Conservation (phyloP, 257 asterid genomes). For the Forsythia viridissima region DNA sequence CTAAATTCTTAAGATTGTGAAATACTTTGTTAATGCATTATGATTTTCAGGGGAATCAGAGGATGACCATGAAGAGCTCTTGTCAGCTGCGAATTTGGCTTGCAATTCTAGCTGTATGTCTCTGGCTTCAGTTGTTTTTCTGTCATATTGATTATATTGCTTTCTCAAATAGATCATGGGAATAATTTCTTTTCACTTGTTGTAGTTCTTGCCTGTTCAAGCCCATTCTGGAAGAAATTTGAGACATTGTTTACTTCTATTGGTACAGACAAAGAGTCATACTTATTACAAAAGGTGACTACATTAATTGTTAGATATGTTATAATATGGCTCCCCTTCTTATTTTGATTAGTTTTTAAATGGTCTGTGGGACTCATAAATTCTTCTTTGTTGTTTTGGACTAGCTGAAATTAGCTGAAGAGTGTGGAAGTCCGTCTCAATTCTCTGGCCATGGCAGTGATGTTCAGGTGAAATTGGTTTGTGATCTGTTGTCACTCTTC, state of each 20-base stretch:
- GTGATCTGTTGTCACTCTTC: constrained; percentile 17
- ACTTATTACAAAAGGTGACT: constrained; percentile 66
- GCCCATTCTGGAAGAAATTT: constrained; percentile 77
- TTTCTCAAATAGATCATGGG: constrained; percentile 6
- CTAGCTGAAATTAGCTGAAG: constrained; percentile 73
- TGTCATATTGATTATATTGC: background rate
- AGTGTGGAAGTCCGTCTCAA: constrained; percentile 47
- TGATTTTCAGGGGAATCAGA: constrained; percentile 79
- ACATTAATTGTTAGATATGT: constrained; percentile 19
- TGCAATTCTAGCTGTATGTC: constrained; percentile 63
- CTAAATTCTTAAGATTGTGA: constrained; percentile 1
- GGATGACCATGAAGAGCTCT: constrained; percentile 86
- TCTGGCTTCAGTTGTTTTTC: constrained; percentile 6
- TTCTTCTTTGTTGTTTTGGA: constrained; percentile 20
- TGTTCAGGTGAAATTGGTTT: constrained; percentile 44
- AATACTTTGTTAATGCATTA: constrained; percentile 5
- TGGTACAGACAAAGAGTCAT: constrained; percentile 63
- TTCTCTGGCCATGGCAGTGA: constrained; percentile 33
- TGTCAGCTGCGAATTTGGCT: constrained; percentile 71
- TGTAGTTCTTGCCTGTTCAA: constrained; percentile 77
- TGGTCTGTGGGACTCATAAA: constrained; percentile 19
- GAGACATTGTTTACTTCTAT: constrained; percentile 69
- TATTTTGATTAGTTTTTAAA: constrained; percentile 8
- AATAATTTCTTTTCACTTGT: constrained; percentile 24
- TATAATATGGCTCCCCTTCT: background rate